These are phyloP conservation scores for Mycena citricolor DNA, from an alignment of 1,284 basidiomycete genomes.

Conservation along the genomic window DNA sequence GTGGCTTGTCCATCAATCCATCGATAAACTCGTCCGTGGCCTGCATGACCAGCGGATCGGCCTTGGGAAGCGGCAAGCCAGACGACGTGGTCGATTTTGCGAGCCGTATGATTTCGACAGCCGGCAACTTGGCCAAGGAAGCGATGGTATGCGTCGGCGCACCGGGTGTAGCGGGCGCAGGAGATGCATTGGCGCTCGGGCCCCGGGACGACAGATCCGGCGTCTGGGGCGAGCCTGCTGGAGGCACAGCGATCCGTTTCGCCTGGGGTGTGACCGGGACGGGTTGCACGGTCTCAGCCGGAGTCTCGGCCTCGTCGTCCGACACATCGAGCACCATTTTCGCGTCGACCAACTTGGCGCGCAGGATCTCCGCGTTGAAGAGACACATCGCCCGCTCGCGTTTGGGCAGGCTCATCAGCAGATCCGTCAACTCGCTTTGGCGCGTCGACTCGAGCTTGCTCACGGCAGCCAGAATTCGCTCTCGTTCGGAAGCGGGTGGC, in stretches of 20 bases:
- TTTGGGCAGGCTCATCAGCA: constrained; percentile 83
- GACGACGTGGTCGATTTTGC: constrained; percentile 54
- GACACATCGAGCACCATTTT: constrained; percentile 76
- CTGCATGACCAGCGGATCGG: constrained; percentile 65
- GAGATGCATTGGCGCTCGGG: constrained; percentile 68
- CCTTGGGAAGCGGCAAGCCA: constrained; percentile 66
- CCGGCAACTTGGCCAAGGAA: constrained; percentile 64
- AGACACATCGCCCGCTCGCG: constrained; percentile 87
- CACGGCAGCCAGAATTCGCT: constrained; percentile 72
- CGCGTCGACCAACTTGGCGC: constrained; percentile 79
- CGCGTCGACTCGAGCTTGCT: constrained; percentile 57
- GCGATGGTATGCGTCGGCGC: constrained; percentile 48
- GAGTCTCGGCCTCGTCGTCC: constrained; percentile 44
- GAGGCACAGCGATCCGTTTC: constrained; percentile 47
- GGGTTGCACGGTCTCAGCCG: constrained; percentile 36
- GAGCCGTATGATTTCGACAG: constrained; percentile 67
- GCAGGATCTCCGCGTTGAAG: constrained; percentile 81
- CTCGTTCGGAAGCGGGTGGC: constrained; percentile 68
- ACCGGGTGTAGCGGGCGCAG: constrained; percentile 51
- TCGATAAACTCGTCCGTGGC: constrained; percentile 81
- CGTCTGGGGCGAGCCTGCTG: constrained; percentile 61
- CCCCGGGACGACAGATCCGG: constrained; percentile 72
- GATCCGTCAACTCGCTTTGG: constrained; percentile 66
- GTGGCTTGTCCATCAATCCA: constrained; percentile 57
- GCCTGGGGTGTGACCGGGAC: constrained; percentile 62